These are phyloP conservation scores for Entomortierella beljakovae DNA, from an alignment of 192 early-diverging fungal species.

Conservation along the genomic window DNA sequence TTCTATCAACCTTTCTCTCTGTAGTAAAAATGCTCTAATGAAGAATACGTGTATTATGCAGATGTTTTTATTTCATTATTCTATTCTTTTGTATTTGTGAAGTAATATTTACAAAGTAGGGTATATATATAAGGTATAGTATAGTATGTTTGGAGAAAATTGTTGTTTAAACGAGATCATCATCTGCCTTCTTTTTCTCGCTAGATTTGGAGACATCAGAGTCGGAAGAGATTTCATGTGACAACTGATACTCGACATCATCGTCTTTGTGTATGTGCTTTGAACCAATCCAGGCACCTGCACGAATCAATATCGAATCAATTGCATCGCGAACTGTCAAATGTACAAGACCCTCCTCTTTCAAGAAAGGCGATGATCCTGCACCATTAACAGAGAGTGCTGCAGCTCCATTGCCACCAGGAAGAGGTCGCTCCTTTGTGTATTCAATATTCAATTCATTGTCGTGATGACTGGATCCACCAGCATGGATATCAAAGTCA, in stretches of 20 bases:
- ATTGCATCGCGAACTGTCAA: constrained; percentile 53
- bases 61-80: too few relatives aligned
- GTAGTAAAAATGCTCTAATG: too few relatives aligned
- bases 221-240: neutral
- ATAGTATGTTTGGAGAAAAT: too few relatives aligned
- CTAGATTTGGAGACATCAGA: neutral
- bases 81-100: too few relatives aligned
- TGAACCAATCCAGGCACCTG: constrained; percentile 3
- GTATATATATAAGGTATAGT: too few relatives aligned
- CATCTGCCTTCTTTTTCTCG: too few relatives aligned
- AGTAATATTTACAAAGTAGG: too few relatives aligned
- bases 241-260: neutral
- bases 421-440: neutral
- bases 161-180: too few relatives aligned
- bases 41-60: too few relatives aligned
- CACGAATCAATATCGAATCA: constrained; percentile 27
- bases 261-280: neutral
- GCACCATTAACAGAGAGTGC: constrained; percentile 27
- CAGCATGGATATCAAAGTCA: neutral
- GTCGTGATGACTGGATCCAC: neutral
- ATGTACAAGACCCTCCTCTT: constrained; percentile 46
- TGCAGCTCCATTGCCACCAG: constrained; percentile 31
- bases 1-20: too few relatives aligned
- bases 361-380: constrained; percentile 40
- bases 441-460: constrained; percentile 1